phyloP scores from a whole-genome alignment of 805 yeast species.

The Torulaspora delbrueckii region DNA sequence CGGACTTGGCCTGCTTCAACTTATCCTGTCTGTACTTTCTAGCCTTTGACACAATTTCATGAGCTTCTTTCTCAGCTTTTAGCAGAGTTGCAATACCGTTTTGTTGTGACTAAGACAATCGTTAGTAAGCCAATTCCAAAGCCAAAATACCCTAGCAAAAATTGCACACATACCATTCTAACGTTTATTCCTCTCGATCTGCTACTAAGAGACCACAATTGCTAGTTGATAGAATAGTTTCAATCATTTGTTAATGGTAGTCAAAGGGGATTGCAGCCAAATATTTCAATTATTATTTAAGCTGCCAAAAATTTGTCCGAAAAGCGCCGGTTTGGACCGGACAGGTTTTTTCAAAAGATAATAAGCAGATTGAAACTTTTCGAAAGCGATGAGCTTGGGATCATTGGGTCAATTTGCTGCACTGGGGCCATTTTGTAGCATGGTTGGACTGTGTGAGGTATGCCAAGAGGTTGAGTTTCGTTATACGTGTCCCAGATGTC shows the following conservation, averaged over 20 bases:
- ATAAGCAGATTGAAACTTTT: constrained; percentile 3
- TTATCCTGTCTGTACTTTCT: constrained; percentile 74
- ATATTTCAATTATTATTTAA: neutral
- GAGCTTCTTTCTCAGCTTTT: constrained; percentile 95
- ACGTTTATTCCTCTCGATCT: neutral
- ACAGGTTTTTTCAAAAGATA: neutral
- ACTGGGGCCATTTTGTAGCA: neutral
- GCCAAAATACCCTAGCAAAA: neutral
- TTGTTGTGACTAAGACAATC: constrained; percentile 24
- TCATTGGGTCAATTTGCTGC: neutral
- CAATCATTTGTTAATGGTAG: neutral
- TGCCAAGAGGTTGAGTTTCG: constrained; percentile 44
- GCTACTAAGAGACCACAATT: neutral
- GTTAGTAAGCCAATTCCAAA: constrained; percentile 1
- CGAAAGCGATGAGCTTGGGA: constrained; percentile 5
- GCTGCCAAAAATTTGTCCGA: constrained; percentile 1
- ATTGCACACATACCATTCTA: constrained; percentile 1
- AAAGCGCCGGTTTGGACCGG: constrained; percentile 2
- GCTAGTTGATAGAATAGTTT: neutral
- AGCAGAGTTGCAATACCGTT: constrained; percentile 37
- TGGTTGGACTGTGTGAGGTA: constrained; percentile 38
- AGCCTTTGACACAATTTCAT: constrained; percentile 87
- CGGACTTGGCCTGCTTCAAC: constrained; percentile 89
- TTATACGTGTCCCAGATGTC: constrained; percentile 81
- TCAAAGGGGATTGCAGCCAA: constrained; percentile 13